Evolutionary conservation across 768 basidiomycete species (phyloP).

Genomic region (Crucibulum laeve): DNA sequence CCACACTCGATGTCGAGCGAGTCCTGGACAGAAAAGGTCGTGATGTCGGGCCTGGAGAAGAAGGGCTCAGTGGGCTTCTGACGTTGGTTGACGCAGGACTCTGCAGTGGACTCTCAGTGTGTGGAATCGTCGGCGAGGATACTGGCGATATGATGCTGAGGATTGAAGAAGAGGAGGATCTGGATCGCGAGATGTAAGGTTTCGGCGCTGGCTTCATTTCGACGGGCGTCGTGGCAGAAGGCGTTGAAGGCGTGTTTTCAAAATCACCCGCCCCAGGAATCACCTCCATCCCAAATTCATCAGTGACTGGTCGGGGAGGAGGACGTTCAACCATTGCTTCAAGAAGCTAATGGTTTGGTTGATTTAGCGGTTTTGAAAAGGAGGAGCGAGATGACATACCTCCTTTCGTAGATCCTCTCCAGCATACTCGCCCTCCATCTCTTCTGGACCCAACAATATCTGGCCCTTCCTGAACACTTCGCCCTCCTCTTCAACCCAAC

Average conservation of each 20-base stretch:
- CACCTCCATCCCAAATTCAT: constrained; percentile 50
- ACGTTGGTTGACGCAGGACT: constrained; percentile 10
- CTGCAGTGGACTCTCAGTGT: constrained; percentile 10
- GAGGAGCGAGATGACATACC: constrained; percentile 31
- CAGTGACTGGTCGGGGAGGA: constrained; percentile 66
- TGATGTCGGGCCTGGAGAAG: constrained; percentile 1
- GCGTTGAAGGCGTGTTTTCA: constrained; percentile 11
- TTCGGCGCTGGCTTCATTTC: constrained; percentile 41
- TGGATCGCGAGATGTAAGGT: constrained; percentile 57
- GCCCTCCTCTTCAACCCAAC: constrained; percentile 91
- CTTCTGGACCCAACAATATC: constrained; percentile 73
- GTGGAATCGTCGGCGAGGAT: constrained; percentile 11
- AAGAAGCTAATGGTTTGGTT: constrained; percentile 48
- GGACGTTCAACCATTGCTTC: constrained; percentile 86
- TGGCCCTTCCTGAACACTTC: constrained; percentile 93
- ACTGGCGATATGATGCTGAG: constrained; percentile 34
- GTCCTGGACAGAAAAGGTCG: constrained; percentile 21
- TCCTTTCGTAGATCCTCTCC: constrained; percentile 86
- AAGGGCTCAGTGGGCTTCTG: constrained; percentile 12
- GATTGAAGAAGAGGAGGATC: constrained; percentile 44
- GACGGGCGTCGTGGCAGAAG: constrained; percentile 24
- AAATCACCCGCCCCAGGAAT: constrained; percentile 13
- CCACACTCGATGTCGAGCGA: constrained; percentile 13
- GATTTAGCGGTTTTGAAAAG: neutral
- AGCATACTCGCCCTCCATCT: constrained; percentile 86